Percentiles rank a stretch among this genome's conserved stretches.
phyloP scores from a whole-genome alignment of 148 eudicot species.

The Tetragonia tetragonoides region DNA sequence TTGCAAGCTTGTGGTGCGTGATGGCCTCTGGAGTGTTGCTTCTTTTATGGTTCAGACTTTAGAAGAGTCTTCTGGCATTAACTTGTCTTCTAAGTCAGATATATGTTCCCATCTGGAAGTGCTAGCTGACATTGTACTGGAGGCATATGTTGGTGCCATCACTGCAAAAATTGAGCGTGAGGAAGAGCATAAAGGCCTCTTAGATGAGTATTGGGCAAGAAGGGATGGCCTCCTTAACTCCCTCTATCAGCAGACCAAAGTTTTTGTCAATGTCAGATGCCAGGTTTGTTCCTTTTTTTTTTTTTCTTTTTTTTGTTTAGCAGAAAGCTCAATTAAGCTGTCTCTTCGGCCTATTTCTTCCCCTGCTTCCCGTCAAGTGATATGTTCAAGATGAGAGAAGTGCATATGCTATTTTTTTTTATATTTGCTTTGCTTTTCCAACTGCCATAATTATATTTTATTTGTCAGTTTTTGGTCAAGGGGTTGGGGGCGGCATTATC shows the following conservation, averaged over 20 bases:
- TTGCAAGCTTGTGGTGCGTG: constrained; percentile 60
- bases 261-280: constrained; percentile 44
- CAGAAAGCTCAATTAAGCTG: background rate
- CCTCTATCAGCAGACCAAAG: constrained; percentile 78
- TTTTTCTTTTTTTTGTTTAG: background rate
- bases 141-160: constrained; percentile 83
- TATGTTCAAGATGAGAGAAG: background rate
- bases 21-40: constrained; percentile 88
- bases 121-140: constrained; percentile 74
- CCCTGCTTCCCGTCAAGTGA: background rate
- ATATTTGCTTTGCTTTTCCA: background rate
- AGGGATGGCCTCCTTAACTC: constrained; percentile 81
- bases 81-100: constrained; percentile 54
- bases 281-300: constrained; percentile 45
- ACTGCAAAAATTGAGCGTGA: constrained; percentile 76
- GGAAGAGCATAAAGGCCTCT: constrained; percentile 71
- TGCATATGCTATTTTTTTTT: background rate
- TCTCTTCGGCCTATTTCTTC: background rate
- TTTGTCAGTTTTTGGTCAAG: background rate
- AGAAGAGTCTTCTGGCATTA: constrained; percentile 52
- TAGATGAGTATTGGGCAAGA: constrained; percentile 70
- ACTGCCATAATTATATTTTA: too few species aligned
- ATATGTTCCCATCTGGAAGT: constrained; percentile 65
- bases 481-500: background rate
- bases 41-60: constrained; percentile 66